Conservation (phyloP, 2,329 filamentous ascomycete genomes). For the Graphilbum fragrans region DNA sequence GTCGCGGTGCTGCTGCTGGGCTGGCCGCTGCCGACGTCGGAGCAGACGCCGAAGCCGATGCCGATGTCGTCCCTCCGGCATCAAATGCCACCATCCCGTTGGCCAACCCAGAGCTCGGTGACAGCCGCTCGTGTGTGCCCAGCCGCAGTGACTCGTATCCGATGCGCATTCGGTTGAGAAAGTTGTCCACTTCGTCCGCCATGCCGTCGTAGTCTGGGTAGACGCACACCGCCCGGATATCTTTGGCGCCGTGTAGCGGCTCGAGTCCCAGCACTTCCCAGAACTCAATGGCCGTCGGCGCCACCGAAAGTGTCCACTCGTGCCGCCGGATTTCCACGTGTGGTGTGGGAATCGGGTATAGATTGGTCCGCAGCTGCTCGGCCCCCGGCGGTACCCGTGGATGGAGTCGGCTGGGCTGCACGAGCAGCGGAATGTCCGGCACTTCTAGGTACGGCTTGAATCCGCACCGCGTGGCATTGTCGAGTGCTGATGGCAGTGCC, state of each 20-base stretch:
- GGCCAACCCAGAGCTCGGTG: slow-evolving; percentile 27
- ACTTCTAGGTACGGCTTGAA: slow-evolving; percentile 42
- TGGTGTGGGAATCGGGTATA: slow-evolving; percentile 54
- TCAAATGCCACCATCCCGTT: slow-evolving; percentile 39
- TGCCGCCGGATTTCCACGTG: slow-evolving; percentile 61
- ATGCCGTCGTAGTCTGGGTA: slow-evolving; percentile 56
- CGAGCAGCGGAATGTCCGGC: slow-evolving; percentile 41
- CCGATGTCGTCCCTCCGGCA: slow-evolving; percentile 25
- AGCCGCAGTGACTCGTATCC: slow-evolving; percentile 65
- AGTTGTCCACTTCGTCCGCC: slow-evolving; percentile 44
- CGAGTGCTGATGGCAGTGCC: slow-evolving; percentile 31
- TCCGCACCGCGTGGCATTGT: slow-evolving; percentile 25
- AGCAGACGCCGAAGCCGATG: not conserved
- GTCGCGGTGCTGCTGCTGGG: slow-evolving; percentile 17
- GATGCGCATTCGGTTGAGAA: slow-evolving; percentile 55
- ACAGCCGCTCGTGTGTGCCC: slow-evolving; percentile 47
- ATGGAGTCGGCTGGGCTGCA: slow-evolving; percentile 38
- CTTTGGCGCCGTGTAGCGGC: slow-evolving; percentile 58
- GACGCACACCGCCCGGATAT: slow-evolving; percentile 58
- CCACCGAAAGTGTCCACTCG: slow-evolving; percentile 57
- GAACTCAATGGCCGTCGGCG: slow-evolving; percentile 63
- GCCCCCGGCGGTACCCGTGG: slow-evolving; percentile 31
- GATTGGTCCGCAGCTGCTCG: slow-evolving; percentile 36
- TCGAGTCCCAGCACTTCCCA: slow-evolving; percentile 73
- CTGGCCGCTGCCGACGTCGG: not conserved